A percentile compares a stretch with the other conserved stretches of the same genome.
Evolutionary conservation across 148 eudicot genomes (phyloP).

Genomic region (Fagopyrum esculentum): DNA sequence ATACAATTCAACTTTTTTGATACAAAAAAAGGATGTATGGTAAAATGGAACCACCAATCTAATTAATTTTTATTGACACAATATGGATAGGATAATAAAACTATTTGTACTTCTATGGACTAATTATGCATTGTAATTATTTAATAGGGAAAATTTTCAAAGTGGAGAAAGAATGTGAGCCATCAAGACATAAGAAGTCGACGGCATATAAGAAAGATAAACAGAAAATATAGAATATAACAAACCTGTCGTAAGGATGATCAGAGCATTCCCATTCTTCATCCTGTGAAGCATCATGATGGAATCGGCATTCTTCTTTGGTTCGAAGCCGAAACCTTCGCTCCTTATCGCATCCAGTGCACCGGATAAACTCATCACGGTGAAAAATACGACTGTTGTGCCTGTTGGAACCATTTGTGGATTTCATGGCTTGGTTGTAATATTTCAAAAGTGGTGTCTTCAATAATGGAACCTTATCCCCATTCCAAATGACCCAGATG

Average conservation of each 20-base stretch:
- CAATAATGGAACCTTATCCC: slow-evolving; percentile 56
- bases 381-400: slow-evolving; percentile 35
- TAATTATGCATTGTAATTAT: neutral
- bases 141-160: neutral
- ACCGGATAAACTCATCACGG: slow-evolving; percentile 66
- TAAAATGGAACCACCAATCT: neutral
- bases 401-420: slow-evolving; percentile 30
- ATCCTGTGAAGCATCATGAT: slow-evolving; percentile 51
- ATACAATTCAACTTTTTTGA: neutral
- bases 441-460: slow-evolving; percentile 62
- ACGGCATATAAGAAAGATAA: neutral
- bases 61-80: neutral
- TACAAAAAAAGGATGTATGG: neutral
- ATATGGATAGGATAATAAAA: neutral
- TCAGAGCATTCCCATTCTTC: slow-evolving; percentile 63
- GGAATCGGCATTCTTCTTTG: slow-evolving; percentile 53
- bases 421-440: slow-evolving; percentile 34
- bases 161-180: neutral
- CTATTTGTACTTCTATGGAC: neutral
- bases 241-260: slow-evolving; percentile 55
- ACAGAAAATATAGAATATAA: neutral
- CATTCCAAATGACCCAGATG: slow-evolving; percentile 57
- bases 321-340: slow-evolving; percentile 64
- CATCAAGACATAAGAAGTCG: neutral
- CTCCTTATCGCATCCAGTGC: slow-evolving; percentile 45